Base-by-base conservation (phyloP, 75 land plant species). In the Pinus tabuliformis region DNA sequence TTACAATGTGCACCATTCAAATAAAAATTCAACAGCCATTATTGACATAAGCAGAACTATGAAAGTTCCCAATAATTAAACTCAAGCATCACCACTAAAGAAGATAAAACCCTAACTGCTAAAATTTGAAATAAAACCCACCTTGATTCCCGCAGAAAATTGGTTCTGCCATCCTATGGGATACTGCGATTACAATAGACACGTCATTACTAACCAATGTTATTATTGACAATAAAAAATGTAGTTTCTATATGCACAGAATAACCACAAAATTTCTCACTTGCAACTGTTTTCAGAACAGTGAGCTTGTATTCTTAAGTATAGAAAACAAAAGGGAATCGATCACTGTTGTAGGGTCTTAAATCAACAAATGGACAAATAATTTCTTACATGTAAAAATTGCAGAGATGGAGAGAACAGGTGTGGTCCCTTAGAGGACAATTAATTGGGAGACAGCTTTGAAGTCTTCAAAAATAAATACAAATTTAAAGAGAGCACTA, bases 101-200 rank as follows among this genome's bases (percentile, higher is more conserved):
- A 68, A 26, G 21, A 16, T 5, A 15, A 6, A 49, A 56, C 28
- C 5, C 74, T 26, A 73, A 26, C 13, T 54, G 28, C 59, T 73
- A 26, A 57, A 21, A 13, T 59, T 49, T 62, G 15, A 54, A 60
- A 64, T 54, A 52, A 22, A 2, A 2, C 58, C 42, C 72, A 92
- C 95, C 91, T 92, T 90, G 58, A 92, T 90, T 33, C 93, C 93
- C 17, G 82, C 85, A 42, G 73, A 77, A 78, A 90, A 83, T 49
- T 92, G 95, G 72, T 78, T 76, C 4, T 80, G 65, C 93, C 89
- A 92, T 74, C 86, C 90, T 58, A 73, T 85, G 54, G 84, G 82
- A 68, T 81, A 86, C 91, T 89, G 85, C 36, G 28, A 30, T 52
- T 26, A n/a, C 22, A 30, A 70, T 12, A 78, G 33, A 79, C 33